Base-by-base conservation (phyloP, 257 asterid genomes). In the Coffea canephora region DNA sequence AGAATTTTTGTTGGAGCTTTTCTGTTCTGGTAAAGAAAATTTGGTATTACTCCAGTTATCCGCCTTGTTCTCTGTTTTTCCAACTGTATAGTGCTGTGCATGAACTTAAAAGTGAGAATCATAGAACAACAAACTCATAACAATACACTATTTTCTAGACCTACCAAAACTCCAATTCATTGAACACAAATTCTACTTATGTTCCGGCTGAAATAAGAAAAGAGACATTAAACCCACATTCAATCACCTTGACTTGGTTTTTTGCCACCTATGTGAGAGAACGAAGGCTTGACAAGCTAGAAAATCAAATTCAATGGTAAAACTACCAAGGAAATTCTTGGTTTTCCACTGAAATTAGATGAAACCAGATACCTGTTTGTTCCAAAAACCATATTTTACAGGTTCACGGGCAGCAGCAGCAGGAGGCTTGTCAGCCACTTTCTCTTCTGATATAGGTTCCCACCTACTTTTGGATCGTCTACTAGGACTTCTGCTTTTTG, bases 401-500 rank as follows among this genome's bases (percentile, higher is more conserved):
- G 91, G 80, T 80, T 83, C 89, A 71, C 73, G 76, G 76, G 89
- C 75, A 84, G 81, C 77, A 83, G 82, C 52, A 54, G 89, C 82
- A 76, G 43, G 43, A 39, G 93, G 80, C 82, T 86, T 91, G 57
- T 87, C 92, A 78, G 84, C 83, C 79, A 82, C 76, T 82, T 87
- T 90, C 81, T 88, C 97, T 83, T 94, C 97, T 80, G 84, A 78
- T 75, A 92, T 54, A 72, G 99, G 99, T 85, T 91, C 99, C 99
- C 99, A 96, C 90, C 99, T 87, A 82, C 99, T 96, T 91, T 96
- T 96, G 82, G 86, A 83, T 80, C 97, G 93, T 86, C 94, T 92
- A 81, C 84, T 86, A 75, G 98, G 98, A 87, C 98, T 90, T 85
- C 80, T 91, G 82, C 82, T 89, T 89, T 90, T 92, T 75, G 87